Evolutionary conservation across 495 filamentous ascomycete genomes (phyloP).

Genomic region (Cetradonia linearis): DNA sequence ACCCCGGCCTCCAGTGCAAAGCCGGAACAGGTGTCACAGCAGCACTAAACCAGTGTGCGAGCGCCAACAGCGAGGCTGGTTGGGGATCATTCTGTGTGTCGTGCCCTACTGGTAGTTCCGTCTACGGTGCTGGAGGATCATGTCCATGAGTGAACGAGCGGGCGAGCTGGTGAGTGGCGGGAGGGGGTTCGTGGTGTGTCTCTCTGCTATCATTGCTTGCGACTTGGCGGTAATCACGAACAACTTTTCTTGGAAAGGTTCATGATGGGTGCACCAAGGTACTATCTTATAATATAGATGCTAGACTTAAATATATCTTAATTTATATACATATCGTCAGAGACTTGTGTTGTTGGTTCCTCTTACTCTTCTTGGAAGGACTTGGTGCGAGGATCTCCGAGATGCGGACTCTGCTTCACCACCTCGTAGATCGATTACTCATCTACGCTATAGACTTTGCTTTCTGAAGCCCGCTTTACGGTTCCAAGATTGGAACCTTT

Average conservation of each 20-base stretch:
- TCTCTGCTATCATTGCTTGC: background rate
- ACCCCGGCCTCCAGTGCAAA: background rate
- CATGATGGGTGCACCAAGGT: background rate
- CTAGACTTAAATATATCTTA: background rate
- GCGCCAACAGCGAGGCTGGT: background rate
- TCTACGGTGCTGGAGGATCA: background rate
- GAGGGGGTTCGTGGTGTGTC: background rate
- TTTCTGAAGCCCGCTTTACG: no score
- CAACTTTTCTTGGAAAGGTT: background rate
- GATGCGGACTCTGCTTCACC: background rate
- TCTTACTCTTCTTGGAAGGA: background rate
- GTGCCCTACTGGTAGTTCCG: background rate
- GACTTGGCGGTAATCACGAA: background rate
- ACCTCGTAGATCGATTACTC: no score
- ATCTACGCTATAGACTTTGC: no score
- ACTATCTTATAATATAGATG: background rate
- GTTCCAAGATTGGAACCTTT: no score
- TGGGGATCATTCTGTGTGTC: conserved; percentile 1
- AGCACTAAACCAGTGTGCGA: background rate
- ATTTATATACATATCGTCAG: background rate
- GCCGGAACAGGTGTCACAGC: background rate
- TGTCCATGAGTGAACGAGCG: background rate
- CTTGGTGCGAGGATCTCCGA: background rate
- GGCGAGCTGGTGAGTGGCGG: no score
- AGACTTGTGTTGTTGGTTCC: background rate